These are phyloP conservation scores for Metschnikowia proteae DNA, from an alignment of 805 yeast genomes.

Conservation along the genomic window DNA sequence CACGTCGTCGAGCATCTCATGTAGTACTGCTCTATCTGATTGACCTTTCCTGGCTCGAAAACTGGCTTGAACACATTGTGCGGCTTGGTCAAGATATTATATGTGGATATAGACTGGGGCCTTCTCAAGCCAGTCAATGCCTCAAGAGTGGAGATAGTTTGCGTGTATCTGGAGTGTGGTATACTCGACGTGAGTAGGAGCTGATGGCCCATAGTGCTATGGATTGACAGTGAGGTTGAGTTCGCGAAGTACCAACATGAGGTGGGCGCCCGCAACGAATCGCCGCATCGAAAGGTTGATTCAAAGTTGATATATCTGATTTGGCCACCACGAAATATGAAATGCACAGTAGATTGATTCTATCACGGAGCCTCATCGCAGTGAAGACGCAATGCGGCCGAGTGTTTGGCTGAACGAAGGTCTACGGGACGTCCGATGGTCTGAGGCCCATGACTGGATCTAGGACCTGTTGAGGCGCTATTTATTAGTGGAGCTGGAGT, in stretches of 20 bases:
- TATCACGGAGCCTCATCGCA: too few species aligned
- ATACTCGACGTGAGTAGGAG: conserved; percentile 45
- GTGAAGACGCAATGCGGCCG: too few species aligned
- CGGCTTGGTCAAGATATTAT: conserved; percentile 49
- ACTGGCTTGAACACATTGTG: conserved; percentile 51
- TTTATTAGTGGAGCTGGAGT: too few species aligned
- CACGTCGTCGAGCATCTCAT: conserved; percentile 49
- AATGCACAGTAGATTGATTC: too few species aligned
- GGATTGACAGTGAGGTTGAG: neutral
- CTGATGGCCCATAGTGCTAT: conserved; percentile 49
- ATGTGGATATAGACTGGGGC: conserved; percentile 45
- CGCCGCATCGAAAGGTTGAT: too few species aligned
- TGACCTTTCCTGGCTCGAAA: conserved; percentile 51
- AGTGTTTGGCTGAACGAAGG: too few species aligned
- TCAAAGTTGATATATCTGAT: too few species aligned
- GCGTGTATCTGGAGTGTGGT: conserved; percentile 38
- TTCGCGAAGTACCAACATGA: neutral
- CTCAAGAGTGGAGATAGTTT: conserved; percentile 45
- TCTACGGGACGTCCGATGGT: too few species aligned
- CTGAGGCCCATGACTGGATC: too few species aligned
- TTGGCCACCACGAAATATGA: too few species aligned
- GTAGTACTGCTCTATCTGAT: conserved; percentile 53
- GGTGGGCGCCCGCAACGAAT: too few species aligned
- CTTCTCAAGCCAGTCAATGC: conserved; percentile 48
- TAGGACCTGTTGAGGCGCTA: too few species aligned